Base-by-base conservation (phyloP, 306 rosid genomes). In the Castanospermum australe region DNA sequence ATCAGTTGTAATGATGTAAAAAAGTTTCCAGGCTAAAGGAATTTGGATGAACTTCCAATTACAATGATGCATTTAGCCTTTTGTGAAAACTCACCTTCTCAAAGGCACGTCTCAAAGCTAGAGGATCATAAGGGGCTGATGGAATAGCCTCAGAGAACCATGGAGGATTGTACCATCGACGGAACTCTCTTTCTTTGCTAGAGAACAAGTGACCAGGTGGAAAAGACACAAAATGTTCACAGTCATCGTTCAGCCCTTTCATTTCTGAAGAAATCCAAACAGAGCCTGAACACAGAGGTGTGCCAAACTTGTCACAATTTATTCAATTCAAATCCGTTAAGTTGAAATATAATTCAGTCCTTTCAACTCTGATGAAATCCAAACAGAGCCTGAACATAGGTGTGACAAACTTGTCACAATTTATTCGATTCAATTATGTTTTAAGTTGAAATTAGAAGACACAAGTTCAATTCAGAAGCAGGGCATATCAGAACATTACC, bases 131-230 rank as follows among this genome's bases (percentile, higher is more conserved):
- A 55, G 97, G 94, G 25, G 82, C 67, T 0, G 97, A 90, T n/a
- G 98, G 98, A 82, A 91, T 73, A 71, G 84, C 41, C 89, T 93
- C 98, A n/a, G 89, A 79, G 89, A 88, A 91, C 97, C 98, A 93
- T 2, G 84, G 87, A 24, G 97, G 92, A 28, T 93, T 93, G 81
- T 93, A 93, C 98, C 98, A 93, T 38, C 88, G 84, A 42, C 81
- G 87, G 22, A 93, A 78, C 17, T 67, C 93, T 12, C 91, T 87
- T 12, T 80, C 82, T 78, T 91, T 93, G 92, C 98, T 93, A 0
- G 97, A 90, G 86, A 90, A 93, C 73, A 93, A 61, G 79, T 93
- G 93, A 30, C 98, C 95, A 1, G 98, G 93, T 0, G 97, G 98
- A 71, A 93, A 93, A 41, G 55, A 17, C 88, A 89, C 85, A 3